Evolutionary conservation across 345 rosid species (phyloP), one percentile per base, ranked within the genome.

Genomic region (Aethionema arabicum): DNA sequence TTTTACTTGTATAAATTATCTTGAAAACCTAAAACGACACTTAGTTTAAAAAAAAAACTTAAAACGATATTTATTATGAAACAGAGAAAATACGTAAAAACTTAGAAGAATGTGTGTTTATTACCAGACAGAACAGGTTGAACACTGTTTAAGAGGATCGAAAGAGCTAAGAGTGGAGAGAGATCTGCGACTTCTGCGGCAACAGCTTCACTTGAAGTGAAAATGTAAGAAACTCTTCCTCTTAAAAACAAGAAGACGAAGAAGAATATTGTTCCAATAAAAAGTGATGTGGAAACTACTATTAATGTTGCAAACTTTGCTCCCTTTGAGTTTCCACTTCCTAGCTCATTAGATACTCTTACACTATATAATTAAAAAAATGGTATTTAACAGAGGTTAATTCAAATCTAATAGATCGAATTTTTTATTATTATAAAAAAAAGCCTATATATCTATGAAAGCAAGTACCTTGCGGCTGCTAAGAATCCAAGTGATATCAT

Each of bases 81-180:
- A n/a, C n/a, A n/a, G n/a, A n/a, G n/a, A n/a, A n/a, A n/a, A n/a
- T n/a, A 21, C 2, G 27, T 21, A 21, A 1, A 2, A 21, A 21
- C 27, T 21, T 21, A 21, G 27, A 21, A 2, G 27, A 21, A 21
- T 21, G 27, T 21, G 27, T 21, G 27, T 15, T 21, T 35, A 4
- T 47, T 77, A 84, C 95, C 96, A 1, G 89, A 83, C 35, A 89
- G 91, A 29, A 89, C 96, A 5, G 91, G 95, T 29, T 89, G 91
- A 51, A 89, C 64, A 53, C 89, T 86, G 74, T 89, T 84, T 46
- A 84, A 1, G 50, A 86, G 91, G 37, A 89, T 84, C 48, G 96
- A 84, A 70, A 72, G 52, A n/a, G 96, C 85, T 14, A 89, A 61
- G 3, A 90, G 69, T 7, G 83, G 88, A 27, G 97, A 90, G 32